Conservation (phyloP, 257 asterid species). For the Ajuga chamaepitys region DNA sequence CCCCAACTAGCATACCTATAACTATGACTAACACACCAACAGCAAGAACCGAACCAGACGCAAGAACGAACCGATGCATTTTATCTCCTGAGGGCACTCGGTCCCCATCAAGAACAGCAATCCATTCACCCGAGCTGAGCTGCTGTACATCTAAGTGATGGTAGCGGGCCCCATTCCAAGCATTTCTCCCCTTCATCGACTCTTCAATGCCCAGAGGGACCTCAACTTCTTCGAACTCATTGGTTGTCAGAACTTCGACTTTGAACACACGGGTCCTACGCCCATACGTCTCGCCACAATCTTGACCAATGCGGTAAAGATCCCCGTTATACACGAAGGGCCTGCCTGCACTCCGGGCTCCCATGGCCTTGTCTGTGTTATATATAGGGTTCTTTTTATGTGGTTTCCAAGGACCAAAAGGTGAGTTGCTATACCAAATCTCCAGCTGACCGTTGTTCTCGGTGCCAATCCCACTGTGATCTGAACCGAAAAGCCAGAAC, state of each 20-base stretch:
- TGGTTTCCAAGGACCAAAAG: constrained; percentile 88
- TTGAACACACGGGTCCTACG: constrained; percentile 51
- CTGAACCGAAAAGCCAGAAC: constrained; percentile 91
- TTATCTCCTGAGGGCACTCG: constrained; percentile 75
- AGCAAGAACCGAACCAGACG: constrained; percentile 46
- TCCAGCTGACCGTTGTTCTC: constrained; percentile 75
- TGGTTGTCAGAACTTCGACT: constrained; percentile 44
- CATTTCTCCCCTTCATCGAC: constrained; percentile 56
- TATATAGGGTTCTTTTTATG: constrained; percentile 77
- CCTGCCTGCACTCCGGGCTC: constrained; percentile 94
- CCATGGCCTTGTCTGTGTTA: constrained; percentile 61
- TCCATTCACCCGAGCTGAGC: constrained; percentile 77
- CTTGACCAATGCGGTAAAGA: constrained; percentile 91
- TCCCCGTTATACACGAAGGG: constrained; percentile 61
- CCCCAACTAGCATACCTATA: constrained; percentile 64
- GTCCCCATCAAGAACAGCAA: constrained; percentile 82
- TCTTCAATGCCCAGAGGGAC: constrained; percentile 50
- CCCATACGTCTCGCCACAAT: constrained; percentile 78
- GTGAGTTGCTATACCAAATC: constrained; percentile 76
- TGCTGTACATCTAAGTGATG: constrained; percentile 94
- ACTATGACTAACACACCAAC: constrained; percentile 43
- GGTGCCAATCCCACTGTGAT: constrained; percentile 61
- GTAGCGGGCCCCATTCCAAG: constrained; percentile 90
- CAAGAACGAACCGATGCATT: constrained; percentile 51
- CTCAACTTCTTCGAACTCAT: constrained; percentile 67